A percentile compares a stretch with the other conserved stretches of the same genome.
Conservation (phyloP, 1,139 yeast species). For the Arxiozyma slooffiae region DNA sequence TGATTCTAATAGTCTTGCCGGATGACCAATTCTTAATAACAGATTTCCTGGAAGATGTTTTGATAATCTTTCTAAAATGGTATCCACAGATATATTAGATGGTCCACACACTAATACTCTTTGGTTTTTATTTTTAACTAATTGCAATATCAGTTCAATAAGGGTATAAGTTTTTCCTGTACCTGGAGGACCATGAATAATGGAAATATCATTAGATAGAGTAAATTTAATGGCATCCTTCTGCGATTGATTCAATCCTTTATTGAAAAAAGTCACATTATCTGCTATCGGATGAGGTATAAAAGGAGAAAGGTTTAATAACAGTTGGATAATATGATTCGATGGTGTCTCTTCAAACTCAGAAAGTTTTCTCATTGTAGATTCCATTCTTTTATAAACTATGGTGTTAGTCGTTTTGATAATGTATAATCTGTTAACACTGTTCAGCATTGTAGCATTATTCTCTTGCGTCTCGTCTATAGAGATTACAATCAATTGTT, state of each 20-base stretch:
- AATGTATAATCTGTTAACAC: constrained; percentile 42
- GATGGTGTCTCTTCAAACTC: constrained; percentile 33
- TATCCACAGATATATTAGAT: constrained; percentile 90
- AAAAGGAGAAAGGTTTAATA: constrained; percentile 16
- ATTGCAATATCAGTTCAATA: constrained; percentile 73
- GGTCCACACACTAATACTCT: constrained; percentile 88
- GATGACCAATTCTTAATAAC: constrained; percentile 81
- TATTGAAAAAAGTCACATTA: constrained; percentile 38
- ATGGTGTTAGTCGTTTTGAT: constrained; percentile 60
- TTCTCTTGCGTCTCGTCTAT: constrained; percentile 50
- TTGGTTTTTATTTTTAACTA: constrained; percentile 45
- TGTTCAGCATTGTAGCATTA: constrained; percentile 35
- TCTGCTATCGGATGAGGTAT: constrained; percentile 7
- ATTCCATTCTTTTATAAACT: constrained; percentile 71
- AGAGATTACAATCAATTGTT: constrained; percentile 44
- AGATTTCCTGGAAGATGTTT: constrained; percentile 40
- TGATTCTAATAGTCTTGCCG: constrained; percentile 64
- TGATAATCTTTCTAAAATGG: constrained; percentile 72
- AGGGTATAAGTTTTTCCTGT: constrained; percentile 80
- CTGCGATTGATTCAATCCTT: constrained; percentile 60
- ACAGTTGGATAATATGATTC: constrained; percentile 29
- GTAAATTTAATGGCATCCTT: constrained; percentile 50
- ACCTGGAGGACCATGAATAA: constrained; percentile 74
- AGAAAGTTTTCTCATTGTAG: constrained; percentile 59
- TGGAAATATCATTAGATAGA: constrained; percentile 40